Evolutionary conservation across 768 basidiomycete species (phyloP).

Genomic region (Suillus weaverae): DNA sequence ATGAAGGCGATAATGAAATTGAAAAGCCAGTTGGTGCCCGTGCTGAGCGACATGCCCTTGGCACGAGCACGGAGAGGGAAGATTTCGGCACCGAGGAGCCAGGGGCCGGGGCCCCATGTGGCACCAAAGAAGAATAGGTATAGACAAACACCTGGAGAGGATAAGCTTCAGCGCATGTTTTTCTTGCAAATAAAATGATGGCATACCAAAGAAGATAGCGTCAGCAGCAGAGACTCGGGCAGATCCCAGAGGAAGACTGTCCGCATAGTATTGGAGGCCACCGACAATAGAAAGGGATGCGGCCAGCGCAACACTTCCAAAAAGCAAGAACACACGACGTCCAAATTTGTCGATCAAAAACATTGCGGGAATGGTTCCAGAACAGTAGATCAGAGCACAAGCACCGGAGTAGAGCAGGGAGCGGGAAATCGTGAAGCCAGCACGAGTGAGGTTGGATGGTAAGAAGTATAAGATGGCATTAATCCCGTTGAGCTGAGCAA

Average conservation of each 20-base stretch:
- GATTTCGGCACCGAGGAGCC: constrained; percentile 53
- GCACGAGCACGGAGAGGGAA: constrained; percentile 44
- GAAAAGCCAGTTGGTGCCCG: constrained; percentile 34
- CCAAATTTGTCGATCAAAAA: constrained; percentile 54
- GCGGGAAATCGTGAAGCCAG: constrained; percentile 45
- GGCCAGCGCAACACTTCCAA: constrained; percentile 45
- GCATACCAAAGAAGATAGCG: constrained; percentile 35
- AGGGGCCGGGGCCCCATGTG: constrained; percentile 56
- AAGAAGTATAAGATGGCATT: constrained; percentile 60
- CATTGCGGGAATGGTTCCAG: constrained; percentile 54
- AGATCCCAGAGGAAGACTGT: constrained; percentile 37
- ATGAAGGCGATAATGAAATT: constrained; percentile 46
- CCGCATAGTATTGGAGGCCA: constrained; percentile 47
- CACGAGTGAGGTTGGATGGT: constrained; percentile 50
- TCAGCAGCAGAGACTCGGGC: constrained; percentile 33
- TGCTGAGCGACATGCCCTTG: constrained; percentile 39
- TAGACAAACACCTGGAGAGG: constrained; percentile 40
- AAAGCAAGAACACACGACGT: constrained; percentile 48
- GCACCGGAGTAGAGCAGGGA: constrained; percentile 48
- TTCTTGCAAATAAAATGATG: constrained; percentile 19
- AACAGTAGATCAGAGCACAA: constrained; percentile 48
- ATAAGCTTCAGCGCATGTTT: constrained; percentile 13
- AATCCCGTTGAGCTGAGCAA: constrained; percentile 57
- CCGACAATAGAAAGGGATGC: constrained; percentile 50
- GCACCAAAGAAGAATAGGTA: constrained; percentile 62